Evolutionary conservation across 192 early-diverging fungal species (phyloP).

Genomic region (Coemansia sp.): DNA sequence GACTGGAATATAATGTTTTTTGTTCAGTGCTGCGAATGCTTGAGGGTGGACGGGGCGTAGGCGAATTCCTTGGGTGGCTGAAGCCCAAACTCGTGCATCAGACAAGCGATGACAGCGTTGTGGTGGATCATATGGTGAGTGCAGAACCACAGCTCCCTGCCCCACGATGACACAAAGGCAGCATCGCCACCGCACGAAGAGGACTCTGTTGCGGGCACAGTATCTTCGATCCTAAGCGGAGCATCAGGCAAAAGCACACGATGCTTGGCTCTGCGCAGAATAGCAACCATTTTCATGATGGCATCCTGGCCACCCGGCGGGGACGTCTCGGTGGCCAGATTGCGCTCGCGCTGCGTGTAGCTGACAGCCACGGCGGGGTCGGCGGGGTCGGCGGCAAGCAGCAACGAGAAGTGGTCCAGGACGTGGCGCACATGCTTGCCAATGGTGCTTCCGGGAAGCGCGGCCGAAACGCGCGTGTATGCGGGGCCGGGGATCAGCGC

Average conservation of each 20-base stretch:
- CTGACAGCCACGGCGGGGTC: conserved; percentile 9
- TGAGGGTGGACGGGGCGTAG: conserved; percentile 53
- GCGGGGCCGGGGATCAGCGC: conserved; percentile 13
- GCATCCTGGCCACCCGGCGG: conserved; percentile 13
- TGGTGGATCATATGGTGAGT: conserved; percentile 59
- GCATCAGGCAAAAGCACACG: background rate
- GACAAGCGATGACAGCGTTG: conserved; percentile 50
- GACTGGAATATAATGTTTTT: too few species aligned
- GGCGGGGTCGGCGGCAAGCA: conserved; percentile 10
- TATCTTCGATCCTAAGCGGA: conserved; percentile 19
- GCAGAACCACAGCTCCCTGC: conserved; percentile 59
- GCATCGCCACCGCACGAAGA: background rate
- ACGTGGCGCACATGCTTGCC: conserved; percentile 62
- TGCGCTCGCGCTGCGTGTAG: conserved; percentile 35
- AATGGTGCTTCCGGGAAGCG: conserved; percentile 57
- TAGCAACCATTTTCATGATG: conserved; percentile 13
- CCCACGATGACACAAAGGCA: conserved; percentile 36
- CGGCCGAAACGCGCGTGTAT: conserved; percentile 34
- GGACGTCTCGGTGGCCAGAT: conserved; percentile 18
- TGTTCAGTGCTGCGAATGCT: conserved; percentile 9
- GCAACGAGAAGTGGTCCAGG: conserved; percentile 53
- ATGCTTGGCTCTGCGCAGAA: background rate
- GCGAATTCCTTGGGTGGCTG: conserved; percentile 38
- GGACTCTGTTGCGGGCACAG: conserved; percentile 11
- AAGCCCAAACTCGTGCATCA: conserved; percentile 43